These are phyloP conservation scores for Ogataea neopini DNA, from an alignment of 805 yeast species.

Conservation along the genomic window DNA sequence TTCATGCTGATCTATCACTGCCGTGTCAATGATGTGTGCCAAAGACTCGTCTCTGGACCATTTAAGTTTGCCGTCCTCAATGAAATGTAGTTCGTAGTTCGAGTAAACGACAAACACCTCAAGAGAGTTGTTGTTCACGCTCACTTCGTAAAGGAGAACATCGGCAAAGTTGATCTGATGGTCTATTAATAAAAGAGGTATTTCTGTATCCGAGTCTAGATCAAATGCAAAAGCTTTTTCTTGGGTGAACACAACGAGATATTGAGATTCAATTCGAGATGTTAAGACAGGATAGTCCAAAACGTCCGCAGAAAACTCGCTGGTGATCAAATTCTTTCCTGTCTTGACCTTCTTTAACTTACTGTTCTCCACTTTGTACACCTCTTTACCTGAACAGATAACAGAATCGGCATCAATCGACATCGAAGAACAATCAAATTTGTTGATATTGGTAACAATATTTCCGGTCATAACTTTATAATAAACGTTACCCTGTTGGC, in stretches of 20 bases:
- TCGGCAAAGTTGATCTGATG: slow-evolving; percentile 23
- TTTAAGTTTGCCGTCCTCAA: slow-evolving; percentile 25
- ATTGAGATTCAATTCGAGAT: slow-evolving; percentile 22
- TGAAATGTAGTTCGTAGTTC: slow-evolving; percentile 18
- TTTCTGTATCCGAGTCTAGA: slow-evolving; percentile 11
- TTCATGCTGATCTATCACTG: slow-evolving; percentile 31
- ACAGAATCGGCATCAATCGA: slow-evolving; percentile 8
- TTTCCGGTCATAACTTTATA: not conserved
- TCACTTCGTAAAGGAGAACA: slow-evolving; percentile 16
- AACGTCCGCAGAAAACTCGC: not conserved
- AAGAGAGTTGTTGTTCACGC: slow-evolving; percentile 10
- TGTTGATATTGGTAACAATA: slow-evolving; percentile 3
- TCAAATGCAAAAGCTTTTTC: slow-evolving; percentile 23
- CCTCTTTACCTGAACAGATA: slow-evolving; percentile 16
- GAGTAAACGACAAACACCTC: slow-evolving; percentile 16
- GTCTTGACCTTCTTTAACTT: slow-evolving; percentile 9
- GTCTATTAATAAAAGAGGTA: slow-evolving; percentile 2
- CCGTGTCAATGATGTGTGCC: slow-evolving; percentile 38
- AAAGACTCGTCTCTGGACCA: slow-evolving; percentile 51
- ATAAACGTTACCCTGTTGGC: not conserved
- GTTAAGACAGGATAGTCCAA: too few relatives aligned
- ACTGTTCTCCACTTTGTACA: slow-evolving; percentile 14
- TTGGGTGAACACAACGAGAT: slow-evolving; percentile 20
- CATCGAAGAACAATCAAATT: slow-evolving; percentile 14
- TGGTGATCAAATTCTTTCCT: slow-evolving; percentile 9